Percentiles rank a stretch among this genome's conserved stretches.
Evolutionary conservation across 805 yeast species (phyloP).

Genomic region (Kregervanrija fluxuum): DNA sequence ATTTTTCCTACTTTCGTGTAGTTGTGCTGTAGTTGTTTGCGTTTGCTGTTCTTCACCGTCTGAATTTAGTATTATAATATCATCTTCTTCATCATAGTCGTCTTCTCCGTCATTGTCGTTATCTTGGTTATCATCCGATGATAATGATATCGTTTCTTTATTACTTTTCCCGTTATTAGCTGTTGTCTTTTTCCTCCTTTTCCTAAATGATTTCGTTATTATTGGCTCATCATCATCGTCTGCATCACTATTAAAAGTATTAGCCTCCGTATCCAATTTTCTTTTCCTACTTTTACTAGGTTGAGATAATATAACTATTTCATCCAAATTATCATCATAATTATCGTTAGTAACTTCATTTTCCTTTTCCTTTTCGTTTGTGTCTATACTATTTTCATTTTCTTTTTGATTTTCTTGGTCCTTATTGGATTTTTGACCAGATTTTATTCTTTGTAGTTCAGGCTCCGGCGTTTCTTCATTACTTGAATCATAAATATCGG

Average conservation of each 20-base stretch:
- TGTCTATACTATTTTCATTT: not conserved
- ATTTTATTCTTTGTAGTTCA: not conserved
- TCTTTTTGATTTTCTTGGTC: not conserved
- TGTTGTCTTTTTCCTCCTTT: too few species aligned
- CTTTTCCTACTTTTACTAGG: too few species aligned
- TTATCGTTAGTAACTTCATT: not conserved
- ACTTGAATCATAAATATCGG: not conserved
- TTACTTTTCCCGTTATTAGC: too few species aligned
- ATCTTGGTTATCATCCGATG: not conserved
- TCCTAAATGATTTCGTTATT: too few species aligned
- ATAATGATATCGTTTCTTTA: too few species aligned
- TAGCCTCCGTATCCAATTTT: too few species aligned
- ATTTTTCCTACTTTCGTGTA: constrained; percentile 17
- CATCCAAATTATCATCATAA: not conserved
- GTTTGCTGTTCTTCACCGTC: constrained; percentile 27
- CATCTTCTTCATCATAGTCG: constrained; percentile 21
- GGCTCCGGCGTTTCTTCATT: not conserved
- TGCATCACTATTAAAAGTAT: too few species aligned
- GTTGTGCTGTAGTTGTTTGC: constrained; percentile 30
- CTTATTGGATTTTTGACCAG: not conserved
- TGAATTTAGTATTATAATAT: constrained; percentile 27
- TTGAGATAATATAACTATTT: too few species aligned
- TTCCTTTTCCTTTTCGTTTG: not conserved
- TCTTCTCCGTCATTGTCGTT: constrained; percentile 3
- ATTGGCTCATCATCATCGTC: too few species aligned